A percentile compares a stretch with the other conserved stretches of the same genome.
phyloP scores from a whole-genome alignment of 1,284 basidiomycete genomes.

The Cerioporus squamosus region DNA sequence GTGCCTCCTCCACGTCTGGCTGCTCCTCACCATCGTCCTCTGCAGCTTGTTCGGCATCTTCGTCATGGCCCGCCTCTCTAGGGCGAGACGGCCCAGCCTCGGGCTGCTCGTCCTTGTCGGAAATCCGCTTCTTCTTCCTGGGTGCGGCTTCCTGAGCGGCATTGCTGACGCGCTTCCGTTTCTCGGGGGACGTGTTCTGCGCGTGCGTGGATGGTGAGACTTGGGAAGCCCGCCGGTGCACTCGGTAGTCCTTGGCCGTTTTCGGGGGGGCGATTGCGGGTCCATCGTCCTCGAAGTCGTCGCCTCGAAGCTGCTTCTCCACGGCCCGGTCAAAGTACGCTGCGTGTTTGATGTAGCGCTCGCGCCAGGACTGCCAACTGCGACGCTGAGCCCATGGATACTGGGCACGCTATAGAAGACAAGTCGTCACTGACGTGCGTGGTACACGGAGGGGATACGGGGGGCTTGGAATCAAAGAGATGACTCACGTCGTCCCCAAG shows the following conservation, averaged over 20 bases:
- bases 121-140: conserved; percentile 13
- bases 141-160: neutral
- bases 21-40: conserved; percentile 4
- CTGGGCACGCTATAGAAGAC: neutral
- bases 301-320: neutral
- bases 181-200: neutral
- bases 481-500: conserved; percentile 32
- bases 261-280: neutral
- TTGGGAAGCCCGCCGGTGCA: neutral
- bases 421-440: neutral
- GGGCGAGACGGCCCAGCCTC: neutral
- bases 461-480: neutral
- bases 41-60: neutral
- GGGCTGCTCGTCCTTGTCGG: neutral
- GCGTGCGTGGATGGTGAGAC: neutral
- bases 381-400: conserved; percentile 68
- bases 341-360: conserved; percentile 74
- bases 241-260: conserved; percentile 2
- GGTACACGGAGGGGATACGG: neutral
- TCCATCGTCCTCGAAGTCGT: conserved; percentile 1
- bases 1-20: neutral
- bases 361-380: conserved; percentile 79
- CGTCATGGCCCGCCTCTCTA: neutral
- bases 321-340: conserved; percentile 49
- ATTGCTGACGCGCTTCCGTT: conserved; percentile 9